These are phyloP conservation scores for Gossypium arboreum DNA, from an alignment of 345 rosid genomes.

Conservation along the genomic window DNA sequence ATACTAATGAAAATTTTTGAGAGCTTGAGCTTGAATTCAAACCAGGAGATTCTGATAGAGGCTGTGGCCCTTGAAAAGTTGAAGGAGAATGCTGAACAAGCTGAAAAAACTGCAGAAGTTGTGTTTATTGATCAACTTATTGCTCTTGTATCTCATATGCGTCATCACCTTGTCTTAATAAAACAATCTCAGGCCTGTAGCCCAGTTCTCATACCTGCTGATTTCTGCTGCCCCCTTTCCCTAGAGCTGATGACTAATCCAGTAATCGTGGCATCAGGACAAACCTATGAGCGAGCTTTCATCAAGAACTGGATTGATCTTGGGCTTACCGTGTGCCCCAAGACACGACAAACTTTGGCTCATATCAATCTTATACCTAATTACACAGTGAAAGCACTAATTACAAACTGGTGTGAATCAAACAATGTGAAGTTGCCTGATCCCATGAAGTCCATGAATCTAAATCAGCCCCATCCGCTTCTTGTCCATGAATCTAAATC, in stretches of 20 bases:
- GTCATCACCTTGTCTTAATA: conserved; percentile 62
- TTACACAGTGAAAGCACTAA: conserved; percentile 90
- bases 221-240: conserved; percentile 94
- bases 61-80: conserved; percentile 85
- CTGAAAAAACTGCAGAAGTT: conserved; percentile 68
- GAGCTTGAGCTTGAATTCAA: conserved; percentile 69
- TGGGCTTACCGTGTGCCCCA: conserved; percentile 92
- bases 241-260: conserved; percentile 98
- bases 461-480: conserved; percentile 55
- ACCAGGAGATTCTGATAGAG: conserved; percentile 87
- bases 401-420: conserved; percentile 90
- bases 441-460: conserved; percentile 50
- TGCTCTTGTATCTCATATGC: conserved; percentile 62
- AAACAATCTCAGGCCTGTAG: conserved; percentile 77
- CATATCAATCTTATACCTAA: conserved; percentile 89
- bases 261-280: conserved; percentile 90
- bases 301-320: conserved; percentile 91
- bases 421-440: conserved; percentile 85
- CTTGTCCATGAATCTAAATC: conserved; percentile 27
- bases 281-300: conserved; percentile 87
- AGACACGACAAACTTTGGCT: conserved; percentile 75
- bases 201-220: conserved; percentile 83
- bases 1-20: conserved; percentile 67
- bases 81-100: conserved; percentile 88
- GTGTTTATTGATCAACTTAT: conserved; percentile 73